These are phyloP conservation scores for Calonectria pseudoturangicola DNA, from an alignment of 2,329 filamentous ascomycete species.

Conservation along the genomic window DNA sequence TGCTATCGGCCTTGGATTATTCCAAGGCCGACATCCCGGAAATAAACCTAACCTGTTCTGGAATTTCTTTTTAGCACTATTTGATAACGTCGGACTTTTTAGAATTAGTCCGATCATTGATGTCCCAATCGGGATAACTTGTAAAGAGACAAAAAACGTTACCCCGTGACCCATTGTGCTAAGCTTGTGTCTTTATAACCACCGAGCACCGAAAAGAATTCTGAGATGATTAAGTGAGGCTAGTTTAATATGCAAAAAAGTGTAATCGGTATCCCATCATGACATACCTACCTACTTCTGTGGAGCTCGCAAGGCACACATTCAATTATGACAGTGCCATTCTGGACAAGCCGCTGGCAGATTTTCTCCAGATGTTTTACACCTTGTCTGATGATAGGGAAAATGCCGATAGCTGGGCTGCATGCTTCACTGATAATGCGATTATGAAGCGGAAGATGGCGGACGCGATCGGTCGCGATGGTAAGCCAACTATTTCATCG, in stretches of 20 bases:
- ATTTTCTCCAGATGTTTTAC: conserved; percentile 23
- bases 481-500: background rate
- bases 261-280: background rate
- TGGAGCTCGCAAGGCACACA: background rate
- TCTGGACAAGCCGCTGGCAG: conserved; percentile 7
- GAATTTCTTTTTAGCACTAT: too few species aligned
- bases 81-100: too few species aligned
- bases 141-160: too few species aligned
- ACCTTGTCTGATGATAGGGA: conserved; percentile 9
- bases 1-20: too few species aligned
- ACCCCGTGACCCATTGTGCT: too few species aligned
- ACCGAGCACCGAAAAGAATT: too few species aligned
- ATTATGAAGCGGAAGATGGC: conserved; percentile 1
- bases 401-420: conserved; percentile 18
- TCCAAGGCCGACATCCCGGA: too few species aligned
- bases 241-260: background rate
- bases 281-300: background rate
- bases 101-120: too few species aligned
- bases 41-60: too few species aligned
- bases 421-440: conserved; percentile 14
- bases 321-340: conserved; percentile 9
- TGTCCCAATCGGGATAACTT: too few species aligned
- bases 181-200: too few species aligned
- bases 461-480: background rate
- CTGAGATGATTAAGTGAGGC: background rate